Percentiles rank a stretch among this genome's conserved stretches.
phyloP scores from a whole-genome alignment of 1,284 basidiomycete species.

The Ustilago sp. region DNA sequence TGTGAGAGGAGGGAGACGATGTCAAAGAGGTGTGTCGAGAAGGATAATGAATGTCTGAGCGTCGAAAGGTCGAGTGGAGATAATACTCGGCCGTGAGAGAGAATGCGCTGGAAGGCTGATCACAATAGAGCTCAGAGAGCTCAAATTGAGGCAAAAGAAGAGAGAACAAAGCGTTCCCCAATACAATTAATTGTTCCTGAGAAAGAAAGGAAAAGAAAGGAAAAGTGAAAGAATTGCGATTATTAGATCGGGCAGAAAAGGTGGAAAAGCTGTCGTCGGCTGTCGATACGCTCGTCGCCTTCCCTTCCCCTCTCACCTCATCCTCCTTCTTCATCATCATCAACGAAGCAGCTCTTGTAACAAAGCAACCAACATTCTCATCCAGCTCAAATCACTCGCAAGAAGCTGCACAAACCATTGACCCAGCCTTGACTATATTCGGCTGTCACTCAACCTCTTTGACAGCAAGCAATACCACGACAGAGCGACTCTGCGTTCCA shows the following conservation, averaged over 20 bases:
- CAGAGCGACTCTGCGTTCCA: background rate
- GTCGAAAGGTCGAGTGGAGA: background rate
- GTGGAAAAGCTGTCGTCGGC: background rate
- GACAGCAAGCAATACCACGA: conserved; percentile 2
- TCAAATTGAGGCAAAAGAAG: background rate
- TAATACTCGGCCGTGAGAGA: conserved; percentile 2
- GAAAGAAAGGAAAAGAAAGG: background rate
- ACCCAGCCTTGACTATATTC: background rate
- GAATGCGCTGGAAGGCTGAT: background rate
- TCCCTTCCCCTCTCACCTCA: background rate
- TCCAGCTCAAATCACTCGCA: background rate
- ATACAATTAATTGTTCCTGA: too few species aligned
- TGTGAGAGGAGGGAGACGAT: background rate
- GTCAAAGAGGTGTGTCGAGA: background rate
- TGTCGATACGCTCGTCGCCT: conserved; percentile 26
- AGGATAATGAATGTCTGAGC: background rate
- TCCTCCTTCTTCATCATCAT: conserved; percentile 9
- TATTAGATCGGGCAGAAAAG: conserved; percentile 3
- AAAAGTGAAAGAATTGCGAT: background rate
- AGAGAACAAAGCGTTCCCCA: background rate
- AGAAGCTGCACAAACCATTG: conserved; percentile 4
- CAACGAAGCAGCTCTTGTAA: conserved; percentile 7
- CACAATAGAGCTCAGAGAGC: background rate
- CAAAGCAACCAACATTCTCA: conserved; percentile 5
- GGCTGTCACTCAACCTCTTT: background rate